Evolutionary conservation across 2,329 filamentous ascomycete genomes (phyloP), one percentile per base, ranked within the genome.

Genomic region (Curvularia verruculosa): DNA sequence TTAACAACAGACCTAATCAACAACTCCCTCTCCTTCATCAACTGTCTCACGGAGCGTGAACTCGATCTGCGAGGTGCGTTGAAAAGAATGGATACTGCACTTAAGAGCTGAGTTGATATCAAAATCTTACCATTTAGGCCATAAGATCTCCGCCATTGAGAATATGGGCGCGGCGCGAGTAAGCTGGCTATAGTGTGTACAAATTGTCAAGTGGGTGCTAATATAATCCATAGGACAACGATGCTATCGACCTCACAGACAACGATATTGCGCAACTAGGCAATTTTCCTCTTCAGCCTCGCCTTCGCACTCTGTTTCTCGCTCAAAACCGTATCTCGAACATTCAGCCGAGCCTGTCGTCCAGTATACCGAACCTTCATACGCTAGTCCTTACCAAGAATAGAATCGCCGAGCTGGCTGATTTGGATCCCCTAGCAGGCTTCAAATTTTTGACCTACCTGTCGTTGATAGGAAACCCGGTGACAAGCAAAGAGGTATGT

Each of bases 31-130:
- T 97, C 94, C 78, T 99, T 97, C 85, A 90, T 98, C 81, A 99
- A 98, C 81, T 93, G 94, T 77, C 86, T 99, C 79, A 96, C 95
- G 82, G 95, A 99, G 85, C 92, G 95, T 80, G 95, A 99, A 86
- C 87, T 99, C 78, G 93, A 98, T 84, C 91, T 99, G 73, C 89
- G 95, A 96, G 95, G 95, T 98, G 90, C 87, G 92, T 87, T 87
- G 90, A 90, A 92, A 96, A 92, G 92, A 88, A 84, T 91, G 94
- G 92, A 95, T 96, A 87, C 92, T 96, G 91, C 91, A 92, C 87
- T 86, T 87, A 82, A 76, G 87, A 88, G 85, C 89, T 91, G 84
- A 86, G 86, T 94, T 95, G 89, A 96, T 93, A 90, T 86, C 84
- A 77, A 84, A 82, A 80, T 81, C 76, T 67, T 68, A 60, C 69